phyloP scores from a whole-genome alignment of 1,284 basidiomycete genomes.

The Cryptococcus jaspeensis region DNA sequence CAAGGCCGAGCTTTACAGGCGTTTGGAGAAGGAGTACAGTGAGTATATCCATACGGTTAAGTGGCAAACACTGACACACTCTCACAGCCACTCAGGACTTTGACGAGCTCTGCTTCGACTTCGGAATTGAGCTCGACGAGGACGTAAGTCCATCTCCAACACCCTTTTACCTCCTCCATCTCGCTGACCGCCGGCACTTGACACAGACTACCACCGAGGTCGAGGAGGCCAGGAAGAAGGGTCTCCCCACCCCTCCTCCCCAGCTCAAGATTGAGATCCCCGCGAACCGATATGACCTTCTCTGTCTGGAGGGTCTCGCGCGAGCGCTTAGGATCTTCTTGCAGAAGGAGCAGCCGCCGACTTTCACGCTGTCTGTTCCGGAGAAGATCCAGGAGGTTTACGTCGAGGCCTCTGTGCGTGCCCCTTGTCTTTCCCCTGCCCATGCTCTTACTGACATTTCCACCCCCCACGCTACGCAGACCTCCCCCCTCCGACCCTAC shows the following conservation, averaged over 20 bases:
- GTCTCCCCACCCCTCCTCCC: constrained; percentile 74
- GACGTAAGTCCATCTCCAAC: constrained; percentile 62
- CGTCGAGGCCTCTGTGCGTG: constrained; percentile 66
- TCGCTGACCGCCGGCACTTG: not conserved
- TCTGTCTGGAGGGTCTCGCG: constrained; percentile 95
- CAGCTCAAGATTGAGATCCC: constrained; percentile 99
- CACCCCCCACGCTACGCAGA: constrained; percentile 57
- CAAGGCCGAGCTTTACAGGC: constrained; percentile 88
- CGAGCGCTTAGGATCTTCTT: constrained; percentile 85
- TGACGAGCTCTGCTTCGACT: constrained; percentile 94
- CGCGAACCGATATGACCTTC: constrained; percentile 95
- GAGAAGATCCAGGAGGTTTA: constrained; percentile 65
- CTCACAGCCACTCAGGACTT: constrained; percentile 81
- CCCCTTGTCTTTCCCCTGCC: not conserved
- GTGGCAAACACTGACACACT: not conserved
- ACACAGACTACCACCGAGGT: constrained; percentile 83
- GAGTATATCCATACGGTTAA: constrained; percentile 32
- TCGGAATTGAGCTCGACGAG: constrained; percentile 95
- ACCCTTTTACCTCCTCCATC: not conserved
- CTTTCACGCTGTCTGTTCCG: constrained; percentile 71
- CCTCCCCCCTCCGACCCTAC: constrained; percentile 78
- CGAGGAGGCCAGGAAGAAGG: constrained; percentile 74
- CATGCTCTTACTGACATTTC: not conserved
- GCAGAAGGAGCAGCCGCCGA: constrained; percentile 66
- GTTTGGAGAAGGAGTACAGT: constrained; percentile 84